phyloP scores from a whole-genome alignment of 805 yeast species.

The Saturnispora diversa region DNA sequence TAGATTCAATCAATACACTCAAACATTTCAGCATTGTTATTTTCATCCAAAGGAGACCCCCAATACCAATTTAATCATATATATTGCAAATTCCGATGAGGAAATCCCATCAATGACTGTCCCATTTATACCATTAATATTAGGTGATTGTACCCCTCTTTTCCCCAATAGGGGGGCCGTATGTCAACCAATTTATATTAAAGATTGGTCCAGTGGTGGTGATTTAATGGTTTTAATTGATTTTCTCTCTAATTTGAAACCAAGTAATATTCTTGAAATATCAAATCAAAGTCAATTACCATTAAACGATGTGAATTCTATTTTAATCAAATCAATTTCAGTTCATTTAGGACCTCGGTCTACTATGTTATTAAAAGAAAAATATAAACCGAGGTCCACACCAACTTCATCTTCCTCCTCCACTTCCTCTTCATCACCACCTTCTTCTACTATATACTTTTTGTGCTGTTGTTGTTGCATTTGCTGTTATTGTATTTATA shows the following conservation, averaged over 20 bases:
- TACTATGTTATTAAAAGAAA: background rate
- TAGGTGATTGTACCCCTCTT: too few species aligned
- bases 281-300: background rate
- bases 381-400: background rate
- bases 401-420: too few species aligned
- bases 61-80: slow-evolving; percentile 23
- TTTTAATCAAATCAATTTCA: slow-evolving; percentile 7
- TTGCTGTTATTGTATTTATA: slow-evolving; percentile 4
- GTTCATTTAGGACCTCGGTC: background rate
- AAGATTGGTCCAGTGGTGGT: slow-evolving; percentile 20
- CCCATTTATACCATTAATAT: slow-evolving; percentile 28
- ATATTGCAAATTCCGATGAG: slow-evolving; percentile 25
- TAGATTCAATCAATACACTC: slow-evolving; percentile 24
- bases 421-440: background rate
- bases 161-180: too few species aligned
- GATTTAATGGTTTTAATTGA: slow-evolving; percentile 29
- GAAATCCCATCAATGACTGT: slow-evolving; percentile 23
- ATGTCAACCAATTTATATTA: slow-evolving; percentile 28
- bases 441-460: background rate
- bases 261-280: background rate
- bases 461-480: slow-evolving; percentile 2
- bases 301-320: slow-evolving; percentile 8
- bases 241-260: slow-evolving; percentile 20
- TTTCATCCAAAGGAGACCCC: slow-evolving; percentile 18
- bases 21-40: slow-evolving; percentile 24